Evolutionary conservation across 345 rosid species (phyloP).

Genomic region (Camelina sativa): DNA sequence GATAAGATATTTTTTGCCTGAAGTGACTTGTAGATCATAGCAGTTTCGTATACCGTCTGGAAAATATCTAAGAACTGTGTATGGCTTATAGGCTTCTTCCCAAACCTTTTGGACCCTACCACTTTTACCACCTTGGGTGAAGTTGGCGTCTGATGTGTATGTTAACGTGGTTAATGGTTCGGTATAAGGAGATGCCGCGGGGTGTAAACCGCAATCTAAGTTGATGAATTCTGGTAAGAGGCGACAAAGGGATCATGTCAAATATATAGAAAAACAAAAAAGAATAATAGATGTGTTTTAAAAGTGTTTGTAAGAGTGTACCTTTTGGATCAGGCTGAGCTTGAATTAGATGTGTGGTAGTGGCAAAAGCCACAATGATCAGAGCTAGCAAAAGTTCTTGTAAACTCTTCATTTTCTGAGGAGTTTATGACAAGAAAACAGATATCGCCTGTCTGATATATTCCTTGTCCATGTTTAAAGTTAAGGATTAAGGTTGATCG

Average conservation of each 20-base stretch:
- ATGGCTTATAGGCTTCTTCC: constrained; percentile 15
- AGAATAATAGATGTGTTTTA: neutral
- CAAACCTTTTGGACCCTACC: constrained; percentile 24
- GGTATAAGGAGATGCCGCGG: constrained; percentile 24
- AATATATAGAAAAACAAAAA: neutral
- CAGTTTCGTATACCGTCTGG: constrained; percentile 51
- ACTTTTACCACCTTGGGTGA: constrained; percentile 44
- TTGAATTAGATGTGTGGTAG: constrained; percentile 7
- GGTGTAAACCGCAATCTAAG: constrained; percentile 53
- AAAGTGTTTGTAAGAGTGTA: constrained; percentile 11
- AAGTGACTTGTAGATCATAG: constrained; percentile 36
- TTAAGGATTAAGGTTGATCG: constrained; percentile 29
- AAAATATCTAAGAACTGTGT: constrained; percentile 43
- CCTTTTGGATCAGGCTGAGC: constrained; percentile 43
- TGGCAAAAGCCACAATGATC: constrained; percentile 22
- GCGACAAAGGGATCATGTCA: neutral
- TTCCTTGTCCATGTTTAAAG: constrained; percentile 13
- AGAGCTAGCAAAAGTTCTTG: constrained; percentile 21
- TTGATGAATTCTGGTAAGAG: constrained; percentile 50
- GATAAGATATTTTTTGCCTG: constrained; percentile 44
- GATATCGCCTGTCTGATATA: constrained; percentile 11
- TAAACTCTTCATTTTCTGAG: constrained; percentile 18
- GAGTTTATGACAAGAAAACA: constrained; percentile 18
- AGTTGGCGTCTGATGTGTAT: constrained; percentile 44
- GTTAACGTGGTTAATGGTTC: constrained; percentile 37